A percentile compares a stretch with the other conserved stretches of the same genome.
phyloP scores from a whole-genome alignment of 352 stramenopile genomes.

The Pythium chondricola region DNA sequence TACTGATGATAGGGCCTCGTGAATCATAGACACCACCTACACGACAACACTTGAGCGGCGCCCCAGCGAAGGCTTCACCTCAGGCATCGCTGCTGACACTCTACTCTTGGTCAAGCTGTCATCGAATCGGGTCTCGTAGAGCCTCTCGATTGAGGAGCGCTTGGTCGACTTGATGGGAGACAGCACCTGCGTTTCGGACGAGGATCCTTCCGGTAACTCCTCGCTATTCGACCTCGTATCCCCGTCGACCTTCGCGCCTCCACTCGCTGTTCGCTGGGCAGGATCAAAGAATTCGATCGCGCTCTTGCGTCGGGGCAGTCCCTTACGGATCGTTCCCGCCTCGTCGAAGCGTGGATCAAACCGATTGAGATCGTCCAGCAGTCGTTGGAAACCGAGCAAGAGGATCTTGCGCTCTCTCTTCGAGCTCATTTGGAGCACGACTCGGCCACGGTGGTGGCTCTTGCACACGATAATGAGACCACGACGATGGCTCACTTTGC shows the following conservation, averaged over 20 bases:
- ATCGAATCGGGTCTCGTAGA: constrained; percentile 69
- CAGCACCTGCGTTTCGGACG: not conserved
- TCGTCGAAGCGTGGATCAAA: constrained; percentile 37
- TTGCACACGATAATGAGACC: constrained; percentile 64
- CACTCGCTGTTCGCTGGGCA: not conserved
- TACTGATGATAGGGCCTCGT: not conserved
- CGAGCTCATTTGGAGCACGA: constrained; percentile 54
- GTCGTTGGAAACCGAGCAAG: constrained; percentile 42
- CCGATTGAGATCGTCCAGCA: constrained; percentile 43
- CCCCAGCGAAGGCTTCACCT: constrained; percentile 1
- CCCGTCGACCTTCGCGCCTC: not conserved
- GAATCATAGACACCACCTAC: not conserved
- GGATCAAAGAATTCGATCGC: constrained; percentile 46
- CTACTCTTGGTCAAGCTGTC: constrained; percentile 8
- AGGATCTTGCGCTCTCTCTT: constrained; percentile 56
- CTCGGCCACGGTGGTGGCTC: constrained; percentile 50
- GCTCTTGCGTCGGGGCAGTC: constrained; percentile 36
- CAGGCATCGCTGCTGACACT: not conserved
- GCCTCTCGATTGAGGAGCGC: constrained; percentile 25
- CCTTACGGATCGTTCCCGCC: constrained; percentile 37
- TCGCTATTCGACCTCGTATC: not conserved
- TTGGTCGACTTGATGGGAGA: constrained; percentile 4
- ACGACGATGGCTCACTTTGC: constrained; percentile 57
- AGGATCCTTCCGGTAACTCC: not conserved
- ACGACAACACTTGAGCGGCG: constrained; percentile 19